phyloP scores from a whole-genome alignment of 768 basidiomycete genomes.

The Fomitopsis serialis region DNA sequence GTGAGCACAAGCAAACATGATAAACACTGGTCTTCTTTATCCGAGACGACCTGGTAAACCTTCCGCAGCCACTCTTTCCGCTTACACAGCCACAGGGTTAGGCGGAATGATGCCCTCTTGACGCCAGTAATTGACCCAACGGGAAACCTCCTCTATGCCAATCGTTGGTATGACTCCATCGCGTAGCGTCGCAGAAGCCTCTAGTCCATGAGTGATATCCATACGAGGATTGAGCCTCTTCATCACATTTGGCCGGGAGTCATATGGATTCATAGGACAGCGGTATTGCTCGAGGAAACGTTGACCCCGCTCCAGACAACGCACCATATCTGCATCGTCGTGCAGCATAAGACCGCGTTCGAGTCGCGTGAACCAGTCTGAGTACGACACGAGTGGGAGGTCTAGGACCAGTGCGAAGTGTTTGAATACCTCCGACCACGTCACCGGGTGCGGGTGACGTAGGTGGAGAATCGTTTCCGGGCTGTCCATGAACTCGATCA shows the following conservation, averaged over 20 bases:
- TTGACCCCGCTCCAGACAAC: background rate
- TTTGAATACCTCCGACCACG: conserved; percentile 16
- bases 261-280: background rate
- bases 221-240: background rate
- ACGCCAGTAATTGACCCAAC: too few species aligned
- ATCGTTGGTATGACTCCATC: background rate
- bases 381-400: conserved; percentile 17
- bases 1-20: too few species aligned
- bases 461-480: conserved; percentile 12
- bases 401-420: conserved; percentile 13
- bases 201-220: background rate
- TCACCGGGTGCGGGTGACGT: conserved; percentile 19
- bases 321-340: background rate
- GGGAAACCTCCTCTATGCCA: background rate
- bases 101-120: too few species aligned
- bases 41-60: too few species aligned
- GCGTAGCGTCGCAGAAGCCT: background rate
- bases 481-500: conserved; percentile 7
- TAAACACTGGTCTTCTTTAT: too few species aligned
- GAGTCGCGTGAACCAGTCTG: conserved; percentile 18
- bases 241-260: background rate
- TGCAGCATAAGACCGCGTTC: background rate
- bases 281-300: background rate
- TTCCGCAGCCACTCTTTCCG: too few species aligned
- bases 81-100: too few species aligned